These are phyloP conservation scores for Lactuca sativa DNA, from an alignment of 129 eudicot species.

Conservation along the genomic window DNA sequence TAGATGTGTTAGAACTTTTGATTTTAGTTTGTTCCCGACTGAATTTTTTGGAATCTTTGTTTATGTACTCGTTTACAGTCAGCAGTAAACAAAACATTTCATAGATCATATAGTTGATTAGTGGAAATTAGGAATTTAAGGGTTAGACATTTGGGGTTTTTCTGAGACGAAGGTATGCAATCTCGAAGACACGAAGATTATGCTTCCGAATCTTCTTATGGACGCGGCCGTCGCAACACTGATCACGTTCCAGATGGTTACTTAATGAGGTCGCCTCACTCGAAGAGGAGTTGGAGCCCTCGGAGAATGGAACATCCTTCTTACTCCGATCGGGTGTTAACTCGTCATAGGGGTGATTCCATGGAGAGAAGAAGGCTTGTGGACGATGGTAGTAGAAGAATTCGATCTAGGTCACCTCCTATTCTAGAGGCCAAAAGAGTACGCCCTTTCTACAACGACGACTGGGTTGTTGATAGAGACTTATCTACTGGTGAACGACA, in stretches of 20 bases:
- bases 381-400: conserved; percentile 27
- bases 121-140: conserved; percentile 24
- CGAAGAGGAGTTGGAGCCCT: conserved; percentile 39
- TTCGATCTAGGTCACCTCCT: conserved; percentile 41
- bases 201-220: conserved; percentile 18
- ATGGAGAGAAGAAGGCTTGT: conserved; percentile 38
- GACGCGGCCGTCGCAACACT: conserved; percentile 32
- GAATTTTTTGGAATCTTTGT: conserved; percentile 15
- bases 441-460: conserved; percentile 32
- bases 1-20: background rate
- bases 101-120: conserved; percentile 20
- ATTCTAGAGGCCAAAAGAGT: conserved; percentile 26
- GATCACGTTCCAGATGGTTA: conserved; percentile 25
- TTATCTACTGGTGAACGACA: conserved; percentile 24
- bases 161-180: conserved; percentile 38
- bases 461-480: conserved; percentile 33
- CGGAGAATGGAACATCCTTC: conserved; percentile 22
- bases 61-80: conserved; percentile 1
- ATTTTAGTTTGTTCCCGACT: background rate
- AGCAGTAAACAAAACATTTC: background rate
- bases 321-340: conserved; percentile 14
- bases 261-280: conserved; percentile 31
- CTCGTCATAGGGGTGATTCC: conserved; percentile 31
- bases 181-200: conserved; percentile 37
- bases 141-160: conserved; percentile 29